Percentiles rank a stretch among this genome's conserved stretches.
These are phyloP conservation scores for Tillandsia leiboldiana DNA, from an alignment of 176 grass and related monocot genomes.

Conservation along the genomic window DNA sequence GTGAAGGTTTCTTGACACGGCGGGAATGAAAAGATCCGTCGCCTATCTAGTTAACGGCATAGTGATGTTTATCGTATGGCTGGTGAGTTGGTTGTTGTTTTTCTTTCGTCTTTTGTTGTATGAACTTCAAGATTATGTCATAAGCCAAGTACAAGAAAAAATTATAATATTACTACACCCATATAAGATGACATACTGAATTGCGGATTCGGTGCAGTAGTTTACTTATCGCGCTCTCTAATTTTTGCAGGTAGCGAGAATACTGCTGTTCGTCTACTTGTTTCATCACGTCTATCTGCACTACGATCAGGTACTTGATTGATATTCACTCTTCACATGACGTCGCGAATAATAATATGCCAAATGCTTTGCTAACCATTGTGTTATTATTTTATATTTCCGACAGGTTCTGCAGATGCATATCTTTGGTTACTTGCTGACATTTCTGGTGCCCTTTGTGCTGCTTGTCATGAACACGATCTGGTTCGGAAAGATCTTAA, in stretches of 20 bases:
- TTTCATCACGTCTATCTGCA: conserved; percentile 86
- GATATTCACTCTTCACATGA: conserved; percentile 5
- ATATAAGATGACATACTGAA: background rate
- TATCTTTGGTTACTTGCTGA: conserved; percentile 58
- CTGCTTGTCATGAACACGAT: conserved; percentile 82
- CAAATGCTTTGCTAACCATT: conserved; percentile 8
- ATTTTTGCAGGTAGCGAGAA: conserved; percentile 68
- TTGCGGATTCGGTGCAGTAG: background rate
- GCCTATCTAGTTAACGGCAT: conserved; percentile 87
- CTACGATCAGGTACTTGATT: conserved; percentile 62
- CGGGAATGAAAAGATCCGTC: conserved; percentile 76
- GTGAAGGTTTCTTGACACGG: conserved; percentile 87
- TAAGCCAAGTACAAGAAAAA: conserved; percentile 5
- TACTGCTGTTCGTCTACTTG: conserved; percentile 84
- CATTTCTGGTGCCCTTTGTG: conserved; percentile 32
- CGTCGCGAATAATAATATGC: background rate
- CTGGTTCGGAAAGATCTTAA: conserved; percentile 93
- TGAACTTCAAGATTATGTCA: background rate
- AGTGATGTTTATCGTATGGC: conserved; percentile 74
- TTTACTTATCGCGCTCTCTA: conserved; percentile 21
- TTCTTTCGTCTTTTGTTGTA: background rate
- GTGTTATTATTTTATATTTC: conserved; percentile 15
- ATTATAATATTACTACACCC: background rate
- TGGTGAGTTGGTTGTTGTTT: conserved; percentile 34
- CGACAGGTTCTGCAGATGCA: conserved; percentile 72